These are phyloP conservation scores for Boletus insuetus DNA, from an alignment of 768 basidiomycete species.

Conservation along the genomic window DNA sequence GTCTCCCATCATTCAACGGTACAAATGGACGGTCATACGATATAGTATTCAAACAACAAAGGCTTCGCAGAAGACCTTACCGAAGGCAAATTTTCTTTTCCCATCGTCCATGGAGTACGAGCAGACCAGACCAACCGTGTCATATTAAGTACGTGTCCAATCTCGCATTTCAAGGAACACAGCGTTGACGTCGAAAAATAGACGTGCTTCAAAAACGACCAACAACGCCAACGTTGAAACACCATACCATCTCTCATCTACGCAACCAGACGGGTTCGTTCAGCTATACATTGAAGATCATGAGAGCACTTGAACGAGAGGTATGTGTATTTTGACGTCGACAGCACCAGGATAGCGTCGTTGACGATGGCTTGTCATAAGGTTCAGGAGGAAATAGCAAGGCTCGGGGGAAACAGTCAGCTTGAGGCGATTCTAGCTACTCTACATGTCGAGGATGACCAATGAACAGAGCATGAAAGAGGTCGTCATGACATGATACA, in stretches of 20 bases:
- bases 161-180: not conserved
- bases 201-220: constrained; percentile 94
- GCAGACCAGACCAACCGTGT: constrained; percentile 75
- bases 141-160: constrained; percentile 65
- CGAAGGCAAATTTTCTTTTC: constrained; percentile 82
- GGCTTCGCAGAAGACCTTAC: constrained; percentile 74
- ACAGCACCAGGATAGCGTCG: not conserved
- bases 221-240: constrained; percentile 77
- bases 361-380: constrained; percentile 2
- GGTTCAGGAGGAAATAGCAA: constrained; percentile 61
- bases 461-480: not conserved
- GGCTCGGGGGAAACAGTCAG: constrained; percentile 73
- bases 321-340: constrained; percentile 7
- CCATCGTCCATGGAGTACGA: constrained; percentile 75
- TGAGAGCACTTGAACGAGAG: constrained; percentile 64
- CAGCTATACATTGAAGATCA: constrained; percentile 74
- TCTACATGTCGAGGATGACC: constrained; percentile 41
- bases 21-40: too few relatives aligned
- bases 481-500: too few relatives aligned
- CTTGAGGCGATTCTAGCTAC: constrained; percentile 57
- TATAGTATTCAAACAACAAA: constrained; percentile 62
- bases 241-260: constrained; percentile 79
- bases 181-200: constrained; percentile 27
- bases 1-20: not conserved
- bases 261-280: constrained; percentile 76